Evolutionary conservation across 2,329 filamentous ascomycete species (phyloP).

Genomic region (Stachybotrys elegans): DNA sequence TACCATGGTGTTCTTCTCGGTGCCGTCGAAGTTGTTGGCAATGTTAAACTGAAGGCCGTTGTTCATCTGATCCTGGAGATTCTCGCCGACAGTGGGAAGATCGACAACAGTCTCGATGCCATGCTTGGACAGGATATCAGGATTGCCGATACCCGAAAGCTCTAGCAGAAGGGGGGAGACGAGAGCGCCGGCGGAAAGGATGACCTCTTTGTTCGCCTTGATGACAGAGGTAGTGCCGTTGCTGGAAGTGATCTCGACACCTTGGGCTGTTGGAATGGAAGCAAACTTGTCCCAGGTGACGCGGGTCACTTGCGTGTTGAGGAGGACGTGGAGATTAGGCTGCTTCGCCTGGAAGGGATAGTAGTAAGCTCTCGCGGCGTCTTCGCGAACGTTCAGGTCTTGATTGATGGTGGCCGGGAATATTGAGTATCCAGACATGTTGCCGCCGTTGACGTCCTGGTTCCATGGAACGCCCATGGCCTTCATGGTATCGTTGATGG

Average conservation of each 20-base stretch:
- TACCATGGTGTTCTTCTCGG: conserved; percentile 17
- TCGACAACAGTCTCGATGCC: conserved; percentile 38
- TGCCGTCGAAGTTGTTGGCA: conserved; percentile 15
- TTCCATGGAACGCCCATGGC: conserved; percentile 14
- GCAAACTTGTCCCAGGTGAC: conserved; percentile 18
- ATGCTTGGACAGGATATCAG: conserved; percentile 30
- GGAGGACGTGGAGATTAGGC: conserved; percentile 33
- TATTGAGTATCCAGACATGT: conserved; percentile 29
- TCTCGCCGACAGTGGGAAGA: conserved; percentile 46
- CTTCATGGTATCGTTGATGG: conserved; percentile 15
- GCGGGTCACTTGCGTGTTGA: conserved; percentile 29
- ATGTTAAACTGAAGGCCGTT: conserved; percentile 16
- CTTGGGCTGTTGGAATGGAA: conserved; percentile 15
- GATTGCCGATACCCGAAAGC: conserved; percentile 45
- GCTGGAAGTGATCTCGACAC: conserved; percentile 28
- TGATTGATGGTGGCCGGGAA: conserved; percentile 36
- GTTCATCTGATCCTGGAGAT: conserved; percentile 46
- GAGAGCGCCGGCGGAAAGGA: conserved; percentile 43
- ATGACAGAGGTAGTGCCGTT: conserved; percentile 28
- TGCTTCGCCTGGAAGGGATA: conserved; percentile 25
- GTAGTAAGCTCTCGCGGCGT: conserved; percentile 37
- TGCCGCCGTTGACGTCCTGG: conserved; percentile 32
- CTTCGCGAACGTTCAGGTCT: conserved; percentile 27
- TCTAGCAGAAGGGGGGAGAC: conserved; percentile 48
- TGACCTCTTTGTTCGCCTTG: conserved; percentile 42